Percentiles rank a stretch among this genome's conserved stretches.
Evolutionary conservation across 345 rosid species (phyloP).

Genomic region (Iberis pinnata): DNA sequence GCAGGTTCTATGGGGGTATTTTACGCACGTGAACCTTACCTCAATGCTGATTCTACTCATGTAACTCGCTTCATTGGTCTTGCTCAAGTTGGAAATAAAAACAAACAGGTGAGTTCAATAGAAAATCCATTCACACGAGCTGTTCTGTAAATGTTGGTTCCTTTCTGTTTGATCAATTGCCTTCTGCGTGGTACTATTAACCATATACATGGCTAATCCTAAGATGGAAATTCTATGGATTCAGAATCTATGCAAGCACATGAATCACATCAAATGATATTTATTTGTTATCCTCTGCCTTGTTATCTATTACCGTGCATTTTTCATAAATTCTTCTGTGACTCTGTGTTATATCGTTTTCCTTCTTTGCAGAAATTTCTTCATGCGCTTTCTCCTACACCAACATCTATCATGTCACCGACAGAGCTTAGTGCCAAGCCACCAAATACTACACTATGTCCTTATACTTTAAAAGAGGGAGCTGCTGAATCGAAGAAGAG

Average conservation of each 20-base stretch:
- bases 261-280: not conserved
- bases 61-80: constrained; percentile 91
- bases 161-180: constrained; percentile 6
- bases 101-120: constrained; percentile 56
- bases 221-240: not conserved
- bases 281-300: not conserved
- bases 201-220: not conserved
- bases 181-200: not conserved
- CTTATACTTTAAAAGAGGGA: constrained; percentile 47
- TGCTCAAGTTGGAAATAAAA: constrained; percentile 85
- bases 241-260: not conserved
- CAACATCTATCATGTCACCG: constrained; percentile 68
- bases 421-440: constrained; percentile 67
- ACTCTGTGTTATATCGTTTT: not conserved
- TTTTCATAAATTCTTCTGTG: not conserved
- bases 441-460: constrained; percentile 61
- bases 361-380: constrained; percentile 62
- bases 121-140: not conserved
- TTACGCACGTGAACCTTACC: constrained; percentile 85
- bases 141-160: not conserved
- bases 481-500: constrained; percentile 49
- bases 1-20: constrained; percentile 76
- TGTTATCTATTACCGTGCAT: not conserved
- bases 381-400: constrained; percentile 82
- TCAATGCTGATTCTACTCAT: constrained; percentile 57